Base-by-base conservation (phyloP, 2,329 filamentous ascomycete genomes). In the Colletotrichum phormii region DNA sequence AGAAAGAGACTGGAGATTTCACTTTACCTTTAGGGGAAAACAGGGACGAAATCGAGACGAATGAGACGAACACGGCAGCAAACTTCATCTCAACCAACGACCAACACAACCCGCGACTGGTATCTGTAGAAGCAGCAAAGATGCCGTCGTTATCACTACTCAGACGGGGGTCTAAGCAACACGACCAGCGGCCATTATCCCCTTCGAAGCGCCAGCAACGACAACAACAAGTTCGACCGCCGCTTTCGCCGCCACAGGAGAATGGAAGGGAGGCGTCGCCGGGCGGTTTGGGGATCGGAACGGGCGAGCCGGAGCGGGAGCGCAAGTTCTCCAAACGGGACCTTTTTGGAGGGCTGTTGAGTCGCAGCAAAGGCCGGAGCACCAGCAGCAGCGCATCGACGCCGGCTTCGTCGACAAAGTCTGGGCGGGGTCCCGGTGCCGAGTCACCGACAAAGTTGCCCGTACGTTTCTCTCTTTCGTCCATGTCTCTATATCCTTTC, bases 111-210 rank as follows among this genome's bases (percentile, higher is more conserved):
- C 37, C 33, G 35, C 61, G 61, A 72, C 71, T 62, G 11, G 12
- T 49, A 54, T 42, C 37, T 3, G 13, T 42, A 42, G 37, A 5
- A 33, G 42, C 31, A 51, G 53, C 13, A 55, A 72, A 73, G 51
- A 83, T 82, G 81, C 80, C 80, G 51, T 79, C 79, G 22, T 77
- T 82, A 51, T 79, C 79, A 31, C 76, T 79, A 8, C 75, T 80
- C 67, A 79, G 78, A 64, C 78, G 79, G 24, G 72, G 74, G 35
- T 61, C 66, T 49, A 72, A 63, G 64, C 77, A 77, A 53, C 76
- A 69, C 74, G 75, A 67, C 59, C 72, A 73, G 74, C 68, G 72
- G 35, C 57, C 71, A 24, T 6, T 49, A 26, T 49, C 62, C 11
- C 42, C 49, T n/a, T 51, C 37, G 18, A 62, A 49, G 46, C 72